Evolutionary conservation across 2,329 filamentous ascomycete species (phyloP), one percentile per base, ranked within the genome.

Genomic region (Talaromyces sp.): DNA sequence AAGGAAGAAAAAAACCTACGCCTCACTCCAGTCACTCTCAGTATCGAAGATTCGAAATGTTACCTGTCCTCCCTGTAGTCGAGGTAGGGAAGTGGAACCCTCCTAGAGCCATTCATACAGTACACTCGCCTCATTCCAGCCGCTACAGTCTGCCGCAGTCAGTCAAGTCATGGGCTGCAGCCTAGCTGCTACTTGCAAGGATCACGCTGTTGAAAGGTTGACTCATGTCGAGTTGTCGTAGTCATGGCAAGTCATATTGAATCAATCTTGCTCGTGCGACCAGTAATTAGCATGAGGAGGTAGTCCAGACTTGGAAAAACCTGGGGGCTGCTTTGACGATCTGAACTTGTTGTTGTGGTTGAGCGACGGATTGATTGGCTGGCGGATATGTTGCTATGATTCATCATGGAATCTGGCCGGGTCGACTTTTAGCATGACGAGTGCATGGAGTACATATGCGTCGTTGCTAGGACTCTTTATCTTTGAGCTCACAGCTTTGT

Each of bases 321-420:
- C 28, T 12, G 50, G 50, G 31, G 31, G 31, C 18, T 31, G 50
- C 28, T 54, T 40, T 23, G 33, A 40, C 55, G 35, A 56, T 39
- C 18, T 33, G 25, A n/a, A 28, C 25, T n/a, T 33, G 28, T 54
- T 35, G 50, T 54, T 21, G 50, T 50, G 44, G 44, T 48, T 28
- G 44, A 48, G 14, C 5, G 44, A 31, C 14, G 9, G 11, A 18
- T 50, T 40, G 57, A 59, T 59, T 59, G 57, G 57, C 14, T 16
- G 18, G 42, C 57, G 35, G 21, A 21, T 7, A 37, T 59, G 12
- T 23, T 37, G 25, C 39, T 58, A 58, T 58, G 56, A 46, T 33
- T 58, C 56, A 58, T 58, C 37, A 46, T 11, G 39, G 9, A 46
- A 58, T 58, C 57, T 59, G 56, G 57, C 42, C 42, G 4, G 18